phyloP scores from a whole-genome alignment of 352 stramenopile species.

The Globisporangium echinulatum region DNA sequence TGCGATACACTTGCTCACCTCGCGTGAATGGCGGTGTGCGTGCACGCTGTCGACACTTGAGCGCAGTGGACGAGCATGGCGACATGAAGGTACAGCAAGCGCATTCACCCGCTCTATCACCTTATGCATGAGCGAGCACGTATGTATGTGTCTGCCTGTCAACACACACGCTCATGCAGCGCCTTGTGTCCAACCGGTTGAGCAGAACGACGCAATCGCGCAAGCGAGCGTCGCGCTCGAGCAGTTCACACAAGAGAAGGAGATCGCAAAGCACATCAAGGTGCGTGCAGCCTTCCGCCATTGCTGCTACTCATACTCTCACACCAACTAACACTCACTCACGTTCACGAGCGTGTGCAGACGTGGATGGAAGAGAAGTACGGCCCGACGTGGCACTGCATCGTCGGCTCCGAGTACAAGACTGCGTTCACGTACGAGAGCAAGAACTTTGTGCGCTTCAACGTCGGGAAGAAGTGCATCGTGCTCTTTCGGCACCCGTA shows the following conservation, averaged over 20 bases:
- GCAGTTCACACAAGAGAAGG: too few relatives aligned
- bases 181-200: neutral
- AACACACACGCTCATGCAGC: neutral
- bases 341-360: conserved; percentile 4
- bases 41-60: neutral
- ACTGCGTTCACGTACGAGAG: conserved; percentile 68
- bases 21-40: neutral
- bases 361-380: conserved; percentile 47
- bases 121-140: too few relatives aligned
- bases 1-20: neutral
- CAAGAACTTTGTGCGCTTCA: conserved; percentile 85
- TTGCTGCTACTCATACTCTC: too few relatives aligned
- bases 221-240: conserved; percentile 23
- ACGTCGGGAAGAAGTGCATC: conserved; percentile 84
- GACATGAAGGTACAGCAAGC: conserved; percentile 57
- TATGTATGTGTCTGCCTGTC: too few relatives aligned
- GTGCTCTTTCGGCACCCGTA: conserved; percentile 73
- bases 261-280: too few relatives aligned
- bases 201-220: conserved; percentile 54
- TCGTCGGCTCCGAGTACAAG: conserved; percentile 75
- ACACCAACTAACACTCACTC: neutral
- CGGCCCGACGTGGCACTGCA: conserved; percentile 66
- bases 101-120: neutral
- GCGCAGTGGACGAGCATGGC: conserved; percentile 73
- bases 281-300: too few relatives aligned